Base-by-base conservation (phyloP, 1,139 yeast genomes). In the Candida mesenterica region DNA sequence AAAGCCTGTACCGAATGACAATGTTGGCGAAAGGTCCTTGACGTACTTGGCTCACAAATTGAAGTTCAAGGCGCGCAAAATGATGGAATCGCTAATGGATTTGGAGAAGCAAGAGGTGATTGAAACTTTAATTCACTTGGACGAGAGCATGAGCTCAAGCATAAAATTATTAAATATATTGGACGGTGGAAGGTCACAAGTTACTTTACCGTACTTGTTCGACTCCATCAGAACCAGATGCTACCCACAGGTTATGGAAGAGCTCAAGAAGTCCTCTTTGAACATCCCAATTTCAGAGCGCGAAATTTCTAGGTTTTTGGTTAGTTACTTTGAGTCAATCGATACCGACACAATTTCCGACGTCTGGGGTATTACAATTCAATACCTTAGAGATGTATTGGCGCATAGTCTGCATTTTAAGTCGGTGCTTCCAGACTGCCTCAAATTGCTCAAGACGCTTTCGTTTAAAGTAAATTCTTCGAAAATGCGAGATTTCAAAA, bases 141-240 rank as follows among this genome's bases (percentile, higher is more conserved):
- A 60, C 24, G 31, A 15, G 8, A 13, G 37, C 4, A 52, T 47
- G 10, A 52, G 38, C 10, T 34, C 49, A 40, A 54, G 48, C 37
- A 57, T 50, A 45, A 83, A 82, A 46, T 51, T 87, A 3, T 60
- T 85, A 18, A 89, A 85, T 55, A 81, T 86, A 7, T 64, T 92
- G 32, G 97, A 90, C 59, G 94, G 95, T 0, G 85, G 96, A 3
- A 76, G 87, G 43, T 84, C 95, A 1, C 87, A 82, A 40, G 51
- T 78, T 4, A 85, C 95, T 0, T 64, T 89, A 15, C 94, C 95
- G 0, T 72, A 75, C 44, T 59, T 88, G 6, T 62, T 86, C 42
- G 69, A 75, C 40, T 71, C 87, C 0, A 65, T 86, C 16, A 59
- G 67, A 12, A 48, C 63, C 4, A 52, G 69, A 39, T 57, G 67